Evolutionary conservation across 805 yeast genomes (phyloP), one percentile per base, ranked within the genome.

Genomic region (Nakazawaea siamensis): DNA sequence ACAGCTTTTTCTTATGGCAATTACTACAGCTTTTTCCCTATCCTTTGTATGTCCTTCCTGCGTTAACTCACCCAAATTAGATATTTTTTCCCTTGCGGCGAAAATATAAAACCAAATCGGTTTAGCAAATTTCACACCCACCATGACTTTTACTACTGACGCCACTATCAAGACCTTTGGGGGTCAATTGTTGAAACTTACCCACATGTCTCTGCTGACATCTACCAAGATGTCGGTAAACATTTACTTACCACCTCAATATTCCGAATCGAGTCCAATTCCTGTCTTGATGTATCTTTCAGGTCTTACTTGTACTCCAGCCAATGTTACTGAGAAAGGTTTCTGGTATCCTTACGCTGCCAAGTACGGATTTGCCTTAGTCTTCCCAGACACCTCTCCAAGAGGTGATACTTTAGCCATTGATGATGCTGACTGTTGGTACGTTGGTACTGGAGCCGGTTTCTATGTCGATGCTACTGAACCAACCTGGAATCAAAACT

Each of bases 301-400:
- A 2, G 98, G 98, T 1, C 68, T 90, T 46, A 85, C 97, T 0
- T 90, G 97, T 55, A 78, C 94, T 1, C 96, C 96, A 31, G 76
- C 84, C 61, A 92, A 88, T 54, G 95, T 94, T 36, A 68, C 88
- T 8, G 97, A 92, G 55, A 92, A 92, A 68, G 95, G 96, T 1
- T 84, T 79, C 47, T 71, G 88, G 64, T 90, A 80, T 48, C 72
- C 77, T 38, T 80, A 78, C 52, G 95, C 94, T 6, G 73, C 78
- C 44, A 70, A 81, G 50, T 75, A 76, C 50, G 94, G 94, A 4
- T 79, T 90, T 55, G 95, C 94, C 0, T 60, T 90, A 13, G 86
- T 90, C 1, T 88, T 82, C 57, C 97, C 98, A 14, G 98, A 90
- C 58, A 92, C 98, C 3, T 88, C 97, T 7, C 97, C 98, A 36